Conservation (phyloP, 208 protist genomes). For the Acanthamoeba sp. region DNA sequence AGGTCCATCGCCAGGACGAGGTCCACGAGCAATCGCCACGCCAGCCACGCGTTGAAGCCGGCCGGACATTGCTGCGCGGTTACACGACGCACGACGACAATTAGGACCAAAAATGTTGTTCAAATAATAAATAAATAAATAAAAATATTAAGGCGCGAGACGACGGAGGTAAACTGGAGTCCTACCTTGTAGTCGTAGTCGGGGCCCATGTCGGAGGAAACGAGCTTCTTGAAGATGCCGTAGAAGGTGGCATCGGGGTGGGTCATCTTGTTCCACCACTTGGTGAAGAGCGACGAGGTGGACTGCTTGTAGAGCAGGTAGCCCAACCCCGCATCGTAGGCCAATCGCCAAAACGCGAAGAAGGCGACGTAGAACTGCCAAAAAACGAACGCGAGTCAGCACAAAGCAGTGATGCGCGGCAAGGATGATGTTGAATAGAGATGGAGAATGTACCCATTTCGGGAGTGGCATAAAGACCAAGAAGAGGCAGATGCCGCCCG, state of each 20-base stretch:
- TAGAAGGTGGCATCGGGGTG: slow-evolving; percentile 59
- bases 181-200: slow-evolving; percentile 85
- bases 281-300: slow-evolving; percentile 79
- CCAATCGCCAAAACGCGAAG: slow-evolving; percentile 95
- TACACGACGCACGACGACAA: background rate
- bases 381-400: background rate
- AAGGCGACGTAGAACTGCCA: slow-evolving; percentile 90
- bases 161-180: background rate
- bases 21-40: slow-evolving; percentile 95
- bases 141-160: background rate
- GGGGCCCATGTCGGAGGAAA: slow-evolving; percentile 78
- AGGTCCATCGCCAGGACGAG: slow-evolving; percentile 95
- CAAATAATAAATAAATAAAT: background rate
- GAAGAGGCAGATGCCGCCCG: background rate
- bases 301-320: slow-evolving; percentile 93
- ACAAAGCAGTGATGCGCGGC: background rate
- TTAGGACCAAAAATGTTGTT: background rate
- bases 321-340: slow-evolving; percentile 95
- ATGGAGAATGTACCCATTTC: slow-evolving; percentile 70
- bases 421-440: background rate
- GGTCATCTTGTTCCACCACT: slow-evolving; percentile 50
- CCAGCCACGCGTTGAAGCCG: slow-evolving; percentile 96
- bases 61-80: slow-evolving; percentile 79
- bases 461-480: slow-evolving; percentile 67
- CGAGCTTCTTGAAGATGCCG: slow-evolving; percentile 71